Conservation (phyloP, 2,329 filamentous ascomycete species). For the Magnaporthales sp. region DNA sequence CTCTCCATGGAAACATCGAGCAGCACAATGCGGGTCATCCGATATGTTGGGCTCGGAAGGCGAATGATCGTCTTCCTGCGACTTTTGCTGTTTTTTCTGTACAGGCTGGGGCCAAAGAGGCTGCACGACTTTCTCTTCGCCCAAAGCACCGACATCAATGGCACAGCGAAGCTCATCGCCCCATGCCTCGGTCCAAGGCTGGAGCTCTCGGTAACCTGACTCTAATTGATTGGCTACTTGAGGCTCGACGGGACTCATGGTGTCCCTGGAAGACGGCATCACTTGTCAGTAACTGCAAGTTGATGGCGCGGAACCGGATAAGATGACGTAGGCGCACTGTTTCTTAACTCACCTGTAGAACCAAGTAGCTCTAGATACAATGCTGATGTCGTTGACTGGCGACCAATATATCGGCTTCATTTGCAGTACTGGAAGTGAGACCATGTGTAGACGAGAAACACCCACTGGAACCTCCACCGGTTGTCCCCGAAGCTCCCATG, state of each 20-base stretch:
- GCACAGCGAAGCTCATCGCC: slow-evolving; percentile 84
- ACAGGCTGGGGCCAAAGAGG: slow-evolving; percentile 59
- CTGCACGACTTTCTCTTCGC: slow-evolving; percentile 86
- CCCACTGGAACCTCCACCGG: slow-evolving; percentile 68
- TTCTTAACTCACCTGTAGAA: slow-evolving; percentile 53
- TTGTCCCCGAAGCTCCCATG: not conserved
- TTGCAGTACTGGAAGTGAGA: slow-evolving; percentile 69
- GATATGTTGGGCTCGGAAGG: slow-evolving; percentile 33
- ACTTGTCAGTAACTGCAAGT: not conserved
- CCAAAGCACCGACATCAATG: slow-evolving; percentile 77
- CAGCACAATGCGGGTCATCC: slow-evolving; percentile 49
- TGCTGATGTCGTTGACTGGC: slow-evolving; percentile 78
- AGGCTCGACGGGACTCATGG: slow-evolving; percentile 82
- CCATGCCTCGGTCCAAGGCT: slow-evolving; percentile 89
- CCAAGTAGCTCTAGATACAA: slow-evolving; percentile 84
- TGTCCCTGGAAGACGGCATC: slow-evolving; percentile 48
- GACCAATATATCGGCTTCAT: slow-evolving; percentile 99
- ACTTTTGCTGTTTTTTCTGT: slow-evolving; percentile 20
- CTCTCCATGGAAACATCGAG: slow-evolving; percentile 50
- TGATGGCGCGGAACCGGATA: not conserved
- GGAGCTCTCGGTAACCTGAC: slow-evolving; percentile 77
- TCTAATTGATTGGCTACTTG: slow-evolving; percentile 86
- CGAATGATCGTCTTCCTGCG: slow-evolving; percentile 17
- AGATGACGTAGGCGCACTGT: not conserved
- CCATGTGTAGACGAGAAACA: slow-evolving; percentile 80